Evolutionary conservation across 495 filamentous ascomycete species (phyloP), one percentile per base, ranked within the genome.

Genomic region (Aspergillus coremiiformis): DNA sequence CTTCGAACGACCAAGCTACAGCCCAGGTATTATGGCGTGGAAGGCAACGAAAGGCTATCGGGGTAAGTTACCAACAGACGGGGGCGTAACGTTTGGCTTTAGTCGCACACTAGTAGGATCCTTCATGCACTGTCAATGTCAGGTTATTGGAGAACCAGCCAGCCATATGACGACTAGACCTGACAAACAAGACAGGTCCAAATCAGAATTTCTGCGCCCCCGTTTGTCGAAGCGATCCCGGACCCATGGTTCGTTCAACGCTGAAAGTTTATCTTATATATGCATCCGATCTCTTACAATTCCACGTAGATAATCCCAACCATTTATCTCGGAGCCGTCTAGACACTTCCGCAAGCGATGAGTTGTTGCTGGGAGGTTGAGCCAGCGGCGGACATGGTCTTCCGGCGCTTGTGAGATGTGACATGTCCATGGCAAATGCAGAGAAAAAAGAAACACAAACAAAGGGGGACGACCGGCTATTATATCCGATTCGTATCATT

Each of bases 101-200:
- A 26, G 44, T 32, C 44, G 29, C 17, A 19, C 44, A 20, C 44
- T 47, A 47, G 26, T 47, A 20, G 26, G 15, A 20, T 32, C 44
- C 26, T 47, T 32, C 29, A 32, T 47, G 44, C 44, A 35, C 22
- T 17, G 44, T 33, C 32, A 22, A 12, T 47, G 44, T 27, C 19
- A 11, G 26, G 14, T 47, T 35, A 35, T 47, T 47, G 44, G 44
- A 35, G 44, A 35, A 47, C 5, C 44, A 19, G 20, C 19, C 9
- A 32, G 44, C 5, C 15, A 5, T 20, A 47, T 47, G 44, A 32
- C 44, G 44, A 47, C 44, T 32, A 29, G 44, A 47, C 30, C 44
- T 20, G 17, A 32, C 26, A 15, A 12, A 11, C 32, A 35, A 15
- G 32, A 35, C 32, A 35, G 32, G 32, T 4, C 5, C 12, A n/a